Percentiles rank a stretch among this genome's conserved stretches.
These are phyloP conservation scores for Paecilomyces dactylethromorphus DNA, from an alignment of 2,329 filamentous ascomycete species.

Conservation along the genomic window DNA sequence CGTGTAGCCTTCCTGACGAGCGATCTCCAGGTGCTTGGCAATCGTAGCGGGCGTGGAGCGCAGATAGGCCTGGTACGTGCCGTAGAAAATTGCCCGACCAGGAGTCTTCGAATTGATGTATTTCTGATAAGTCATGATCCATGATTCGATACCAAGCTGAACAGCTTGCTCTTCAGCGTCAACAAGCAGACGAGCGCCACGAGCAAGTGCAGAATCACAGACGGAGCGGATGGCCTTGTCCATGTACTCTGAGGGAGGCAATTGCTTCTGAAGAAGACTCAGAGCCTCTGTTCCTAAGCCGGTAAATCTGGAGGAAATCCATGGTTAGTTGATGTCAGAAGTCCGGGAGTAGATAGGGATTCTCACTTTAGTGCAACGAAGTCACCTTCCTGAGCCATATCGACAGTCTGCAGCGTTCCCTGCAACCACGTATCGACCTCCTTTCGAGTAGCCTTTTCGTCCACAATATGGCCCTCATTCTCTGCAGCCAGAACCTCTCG, in stretches of 20 bases:
- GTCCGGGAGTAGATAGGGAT: slow-evolving; percentile 1
- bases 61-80: slow-evolving; percentile 49
- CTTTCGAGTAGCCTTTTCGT: slow-evolving; percentile 23
- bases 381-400: slow-evolving; percentile 46
- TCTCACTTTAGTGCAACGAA: slow-evolving; percentile 47
- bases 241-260: slow-evolving; percentile 35
- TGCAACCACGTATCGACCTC: slow-evolving; percentile 43
- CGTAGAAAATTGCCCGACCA: slow-evolving; percentile 47
- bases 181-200: slow-evolving; percentile 42
- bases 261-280: slow-evolving; percentile 32
- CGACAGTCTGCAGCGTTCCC: slow-evolving; percentile 48
- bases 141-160: slow-evolving; percentile 46
- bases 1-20: slow-evolving; percentile 43
- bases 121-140: slow-evolving; percentile 49
- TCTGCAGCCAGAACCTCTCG: slow-evolving; percentile 49
- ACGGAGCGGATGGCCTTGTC: slow-evolving; percentile 37
- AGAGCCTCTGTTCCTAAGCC: slow-evolving; percentile 42
- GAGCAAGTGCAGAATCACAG: slow-evolving; percentile 35
- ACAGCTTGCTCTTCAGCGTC: slow-evolving; percentile 51
- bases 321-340: slow-evolving; percentile 3
- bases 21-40: slow-evolving; percentile 38
- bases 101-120: slow-evolving; percentile 43
- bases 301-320: slow-evolving; percentile 31
- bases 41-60: slow-evolving; percentile 43
- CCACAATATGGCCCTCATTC: slow-evolving; percentile 20